phyloP scores from a whole-genome alignment of 495 filamentous ascomycete species.

The Massariosphaeria phaeospora region DNA sequence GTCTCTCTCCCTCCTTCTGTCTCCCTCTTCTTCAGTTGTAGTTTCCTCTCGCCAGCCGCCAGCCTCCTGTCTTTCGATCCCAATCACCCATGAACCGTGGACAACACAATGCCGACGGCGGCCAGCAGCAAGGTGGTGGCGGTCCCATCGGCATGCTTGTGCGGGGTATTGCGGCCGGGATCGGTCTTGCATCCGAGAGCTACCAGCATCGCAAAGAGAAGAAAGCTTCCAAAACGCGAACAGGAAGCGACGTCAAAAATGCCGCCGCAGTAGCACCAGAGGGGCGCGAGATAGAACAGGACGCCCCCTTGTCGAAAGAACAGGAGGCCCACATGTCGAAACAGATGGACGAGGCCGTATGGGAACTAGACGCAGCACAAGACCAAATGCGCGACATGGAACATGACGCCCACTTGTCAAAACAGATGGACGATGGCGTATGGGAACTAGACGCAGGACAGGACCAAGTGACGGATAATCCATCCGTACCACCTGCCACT shows the following conservation, averaged over 20 bases:
- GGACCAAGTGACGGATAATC: no score
- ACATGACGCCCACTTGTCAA: no score
- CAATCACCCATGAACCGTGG: no score
- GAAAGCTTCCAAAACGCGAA: constrained; percentile 30
- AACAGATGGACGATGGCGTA: background rate
- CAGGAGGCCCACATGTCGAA: constrained; percentile 11
- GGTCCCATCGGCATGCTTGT: no score
- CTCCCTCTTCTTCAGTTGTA: no score
- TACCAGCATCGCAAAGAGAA: constrained; percentile 40
- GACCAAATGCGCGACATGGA: constrained; percentile 26
- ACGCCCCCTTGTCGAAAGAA: background rate
- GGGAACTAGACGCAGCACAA: constrained; percentile 51
- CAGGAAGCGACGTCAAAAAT: background rate
- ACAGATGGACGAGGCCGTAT: constrained; percentile 44
- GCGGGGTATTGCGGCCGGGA: constrained; percentile 41
- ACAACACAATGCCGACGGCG: no score
- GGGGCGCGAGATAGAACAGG: background rate
- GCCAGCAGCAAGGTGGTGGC: no score
- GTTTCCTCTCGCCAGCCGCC: no score
- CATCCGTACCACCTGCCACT: background rate
- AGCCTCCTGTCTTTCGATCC: no score
- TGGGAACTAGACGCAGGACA: no score
- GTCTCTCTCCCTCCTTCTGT: no score
- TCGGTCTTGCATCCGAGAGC: constrained; percentile 49
- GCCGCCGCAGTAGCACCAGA: background rate